phyloP scores from a whole-genome alignment of 345 rosid species.

The Syzygium jambos region DNA sequence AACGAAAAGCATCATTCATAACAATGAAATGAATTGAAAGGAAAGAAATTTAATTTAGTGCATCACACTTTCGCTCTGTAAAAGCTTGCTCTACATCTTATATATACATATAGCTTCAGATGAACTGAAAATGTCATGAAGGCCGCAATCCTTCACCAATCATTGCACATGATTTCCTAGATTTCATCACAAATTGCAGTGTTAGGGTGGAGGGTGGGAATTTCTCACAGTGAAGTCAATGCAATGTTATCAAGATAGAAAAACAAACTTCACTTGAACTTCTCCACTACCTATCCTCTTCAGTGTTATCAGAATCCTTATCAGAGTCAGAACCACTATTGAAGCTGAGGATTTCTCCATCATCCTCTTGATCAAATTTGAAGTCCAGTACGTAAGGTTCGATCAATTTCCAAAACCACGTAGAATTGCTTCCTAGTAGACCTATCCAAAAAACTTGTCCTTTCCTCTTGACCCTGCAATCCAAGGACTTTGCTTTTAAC shows the following conservation, averaged over 20 bases:
- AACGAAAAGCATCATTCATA: neutral
- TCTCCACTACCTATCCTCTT: slow-evolving; percentile 4
- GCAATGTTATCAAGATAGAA: neutral
- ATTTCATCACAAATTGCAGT: neutral
- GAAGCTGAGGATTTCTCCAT: slow-evolving; percentile 32
- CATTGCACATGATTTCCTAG: neutral
- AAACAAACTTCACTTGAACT: neutral
- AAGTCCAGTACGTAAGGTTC: slow-evolving; percentile 52
- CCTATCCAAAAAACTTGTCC: slow-evolving; percentile 77
- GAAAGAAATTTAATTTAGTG: neutral
- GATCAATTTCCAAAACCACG: slow-evolving; percentile 56
- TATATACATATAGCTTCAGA: neutral
- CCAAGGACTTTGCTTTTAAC: slow-evolving; percentile 48
- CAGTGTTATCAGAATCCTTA: slow-evolving; percentile 10
- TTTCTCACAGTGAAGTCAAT: neutral
- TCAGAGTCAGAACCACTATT: slow-evolving; percentile 28
- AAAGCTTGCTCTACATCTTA: neutral
- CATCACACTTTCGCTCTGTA: neutral
- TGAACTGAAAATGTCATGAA: neutral
- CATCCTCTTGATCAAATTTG: slow-evolving; percentile 22
- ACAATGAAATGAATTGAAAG: neutral
- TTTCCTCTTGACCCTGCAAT: slow-evolving; percentile 67
- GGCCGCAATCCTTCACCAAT: neutral
- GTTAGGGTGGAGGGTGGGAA: neutral
- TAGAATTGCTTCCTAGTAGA: slow-evolving; percentile 51